Conservation (phyloP, 2,329 filamentous ascomycete species). For the Ophiostoma perfectum region DNA sequence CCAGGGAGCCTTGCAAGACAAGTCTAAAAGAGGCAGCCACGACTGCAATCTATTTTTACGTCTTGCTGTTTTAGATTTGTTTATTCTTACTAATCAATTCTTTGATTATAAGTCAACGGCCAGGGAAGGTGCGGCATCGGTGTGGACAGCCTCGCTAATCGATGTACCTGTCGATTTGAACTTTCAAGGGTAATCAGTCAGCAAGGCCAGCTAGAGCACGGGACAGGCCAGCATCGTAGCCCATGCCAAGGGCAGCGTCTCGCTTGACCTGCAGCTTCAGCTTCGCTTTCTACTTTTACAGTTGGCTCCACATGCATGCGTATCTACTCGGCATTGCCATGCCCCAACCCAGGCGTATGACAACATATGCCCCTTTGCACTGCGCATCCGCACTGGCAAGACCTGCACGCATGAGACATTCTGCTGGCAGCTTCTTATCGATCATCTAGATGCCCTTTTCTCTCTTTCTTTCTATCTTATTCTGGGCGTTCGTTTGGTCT, state of each 20-base stretch:
- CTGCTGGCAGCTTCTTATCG: neutral
- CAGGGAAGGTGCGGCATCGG: slow-evolving; percentile 10
- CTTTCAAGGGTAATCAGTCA: neutral
- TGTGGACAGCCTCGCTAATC: slow-evolving; percentile 7
- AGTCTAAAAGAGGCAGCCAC: neutral
- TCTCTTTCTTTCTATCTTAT: neutral
- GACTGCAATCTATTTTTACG: no score
- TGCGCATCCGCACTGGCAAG: neutral
- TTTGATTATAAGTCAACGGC: neutral
- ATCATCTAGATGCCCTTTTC: neutral
- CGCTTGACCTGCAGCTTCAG: neutral
- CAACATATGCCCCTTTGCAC: neutral
- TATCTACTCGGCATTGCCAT: no score
- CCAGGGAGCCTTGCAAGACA: neutral
- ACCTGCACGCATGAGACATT: neutral
- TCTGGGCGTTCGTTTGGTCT: neutral
- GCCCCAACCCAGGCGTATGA: neutral
- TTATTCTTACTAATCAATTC: neutral
- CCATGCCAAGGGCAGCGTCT: neutral
- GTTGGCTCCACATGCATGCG: neutral
- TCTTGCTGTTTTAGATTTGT: neutral
- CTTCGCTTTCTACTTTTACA: neutral
- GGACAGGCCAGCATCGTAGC: neutral
- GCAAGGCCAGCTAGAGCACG: neutral
- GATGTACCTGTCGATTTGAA: neutral